Evolutionary conservation across 148 eudicot genomes (phyloP).

Genomic region (Selenicereus undatus): DNA sequence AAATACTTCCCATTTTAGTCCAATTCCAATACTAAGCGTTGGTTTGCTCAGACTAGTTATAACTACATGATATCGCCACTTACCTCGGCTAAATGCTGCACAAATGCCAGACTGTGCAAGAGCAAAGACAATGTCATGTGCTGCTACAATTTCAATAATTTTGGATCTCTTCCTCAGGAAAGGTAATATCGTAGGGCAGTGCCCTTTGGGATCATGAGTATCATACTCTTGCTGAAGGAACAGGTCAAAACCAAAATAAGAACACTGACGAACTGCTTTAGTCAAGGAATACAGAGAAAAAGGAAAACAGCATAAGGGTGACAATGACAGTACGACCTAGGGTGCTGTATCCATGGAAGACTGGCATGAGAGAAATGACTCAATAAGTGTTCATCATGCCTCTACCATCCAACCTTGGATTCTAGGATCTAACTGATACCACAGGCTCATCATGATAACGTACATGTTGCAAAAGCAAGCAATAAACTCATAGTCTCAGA

Average conservation of each 20-base stretch:
- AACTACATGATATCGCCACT: neutral
- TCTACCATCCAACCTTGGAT: neutral
- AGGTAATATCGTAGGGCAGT: constrained; percentile 63
- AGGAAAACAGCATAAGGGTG: neutral
- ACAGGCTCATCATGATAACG: neutral
- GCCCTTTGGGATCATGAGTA: constrained; percentile 96
- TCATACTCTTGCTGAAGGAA: constrained; percentile 85
- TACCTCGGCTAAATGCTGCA: constrained; percentile 97
- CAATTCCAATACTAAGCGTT: neutral
- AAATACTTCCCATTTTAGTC: constrained; percentile 13
- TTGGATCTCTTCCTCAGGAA: constrained; percentile 83
- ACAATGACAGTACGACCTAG: neutral
- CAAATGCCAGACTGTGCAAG: constrained; percentile 96
- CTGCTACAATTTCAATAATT: constrained; percentile 93
- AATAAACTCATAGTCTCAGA: too few relatives aligned
- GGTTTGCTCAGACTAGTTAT: neutral
- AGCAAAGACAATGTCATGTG: constrained; percentile 92
- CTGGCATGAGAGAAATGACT: neutral
- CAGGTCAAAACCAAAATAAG: neutral
- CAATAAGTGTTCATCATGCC: neutral
- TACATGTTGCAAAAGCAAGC: too few relatives aligned
- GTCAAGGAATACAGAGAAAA: neutral
- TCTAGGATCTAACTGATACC: too few relatives aligned
- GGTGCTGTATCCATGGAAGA: neutral
- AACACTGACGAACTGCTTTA: neutral